Evolutionary conservation across 1,139 yeast genomes (phyloP).

Genomic region (Taphrina populina): DNA sequence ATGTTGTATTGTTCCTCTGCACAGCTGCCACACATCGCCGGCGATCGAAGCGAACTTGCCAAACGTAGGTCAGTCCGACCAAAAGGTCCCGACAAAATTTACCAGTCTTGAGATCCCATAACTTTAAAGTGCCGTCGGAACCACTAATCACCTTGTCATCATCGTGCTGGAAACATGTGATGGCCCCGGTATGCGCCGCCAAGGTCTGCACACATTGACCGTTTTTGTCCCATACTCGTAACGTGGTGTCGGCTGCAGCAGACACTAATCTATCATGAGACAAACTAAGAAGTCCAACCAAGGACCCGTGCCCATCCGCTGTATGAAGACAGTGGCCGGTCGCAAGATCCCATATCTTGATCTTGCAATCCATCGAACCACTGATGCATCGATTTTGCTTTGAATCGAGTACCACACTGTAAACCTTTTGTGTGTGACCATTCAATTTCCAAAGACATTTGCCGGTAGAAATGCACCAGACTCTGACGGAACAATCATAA

Average conservation of each 20-base stretch:
- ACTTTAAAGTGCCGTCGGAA: slow-evolving; percentile 74
- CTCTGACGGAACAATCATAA: slow-evolving; percentile 85
- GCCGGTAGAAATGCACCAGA: slow-evolving; percentile 82
- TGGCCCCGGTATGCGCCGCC: slow-evolving; percentile 83
- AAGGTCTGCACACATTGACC: slow-evolving; percentile 69
- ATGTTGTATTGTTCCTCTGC: slow-evolving; percentile 66
- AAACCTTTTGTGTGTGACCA: slow-evolving; percentile 86
- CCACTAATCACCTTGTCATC: slow-evolving; percentile 85
- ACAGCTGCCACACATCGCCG: slow-evolving; percentile 90
- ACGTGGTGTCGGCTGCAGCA: slow-evolving; percentile 93
- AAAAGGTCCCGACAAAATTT: slow-evolving; percentile 70
- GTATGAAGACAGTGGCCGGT: slow-evolving; percentile 67
- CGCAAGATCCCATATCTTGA: slow-evolving; percentile 84
- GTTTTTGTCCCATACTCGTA: slow-evolving; percentile 83
- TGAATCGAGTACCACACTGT: slow-evolving; percentile 79
- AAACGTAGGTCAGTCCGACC: slow-evolving; percentile 74
- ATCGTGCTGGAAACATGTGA: slow-evolving; percentile 90
- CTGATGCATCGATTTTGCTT: slow-evolving; percentile 77
- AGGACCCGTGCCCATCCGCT: slow-evolving; percentile 79
- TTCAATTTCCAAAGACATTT: slow-evolving; percentile 68
- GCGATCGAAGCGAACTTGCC: slow-evolving; percentile 91
- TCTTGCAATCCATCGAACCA: slow-evolving; percentile 87
- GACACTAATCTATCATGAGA: slow-evolving; percentile 80
- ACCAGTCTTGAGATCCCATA: slow-evolving; percentile 83
- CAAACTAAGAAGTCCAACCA: slow-evolving; percentile 82